Evolutionary conservation across 2,329 filamentous ascomycete species (phyloP), one percentile per base, ranked within the genome.

Genomic region (Alternaria arbusti): DNA sequence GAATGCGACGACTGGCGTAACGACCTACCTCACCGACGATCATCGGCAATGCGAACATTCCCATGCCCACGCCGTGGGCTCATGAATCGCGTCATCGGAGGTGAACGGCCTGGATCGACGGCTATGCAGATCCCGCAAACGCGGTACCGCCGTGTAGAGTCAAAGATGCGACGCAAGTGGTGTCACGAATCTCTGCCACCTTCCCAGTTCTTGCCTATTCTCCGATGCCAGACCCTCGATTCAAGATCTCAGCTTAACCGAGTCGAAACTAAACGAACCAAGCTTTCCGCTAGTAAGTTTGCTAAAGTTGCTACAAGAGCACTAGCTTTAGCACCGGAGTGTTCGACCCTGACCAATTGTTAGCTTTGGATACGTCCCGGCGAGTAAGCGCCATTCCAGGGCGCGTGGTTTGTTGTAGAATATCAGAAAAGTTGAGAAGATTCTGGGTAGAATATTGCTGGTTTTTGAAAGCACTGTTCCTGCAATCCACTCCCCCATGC

Each of bases 401-500:
- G 32, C 40, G 32, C 36, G 49, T 40, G 49, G 17, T 15, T 22
- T 40, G 30, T 23, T 20, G 52, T 46, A 43, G 22, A 12, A 30
- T 54, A 63, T 72, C 70, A 73, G 67, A 58, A 54, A 61, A 30
- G 50, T 67, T 70, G 72, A 74, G 72, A 74, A 74, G 72, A 74
- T 74, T 52, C 49, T 52, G 40, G 49, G 49, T 52, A 52, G 44
- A 61, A 32, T 56, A 45, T 70, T 67, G 69, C 68, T 73, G 70
- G 72, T 64, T 6, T 59, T 44, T 59, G 57, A 65, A 74, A 71
- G 66, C 72, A 72, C 50, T 51, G 58, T 68, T 69, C 67, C 70
- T 72, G 57, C 67, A 26, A 69, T 66, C 60, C 64, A 47, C 20
- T 46, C 30, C 46, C 26, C 46, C 47, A 52, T n/a, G 47, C 36